Percentiles rank a stretch among this genome's conserved stretches.
These are phyloP conservation scores for Xylaria palmicola DNA, from an alignment of 495 filamentous ascomycete genomes.

Conservation along the genomic window DNA sequence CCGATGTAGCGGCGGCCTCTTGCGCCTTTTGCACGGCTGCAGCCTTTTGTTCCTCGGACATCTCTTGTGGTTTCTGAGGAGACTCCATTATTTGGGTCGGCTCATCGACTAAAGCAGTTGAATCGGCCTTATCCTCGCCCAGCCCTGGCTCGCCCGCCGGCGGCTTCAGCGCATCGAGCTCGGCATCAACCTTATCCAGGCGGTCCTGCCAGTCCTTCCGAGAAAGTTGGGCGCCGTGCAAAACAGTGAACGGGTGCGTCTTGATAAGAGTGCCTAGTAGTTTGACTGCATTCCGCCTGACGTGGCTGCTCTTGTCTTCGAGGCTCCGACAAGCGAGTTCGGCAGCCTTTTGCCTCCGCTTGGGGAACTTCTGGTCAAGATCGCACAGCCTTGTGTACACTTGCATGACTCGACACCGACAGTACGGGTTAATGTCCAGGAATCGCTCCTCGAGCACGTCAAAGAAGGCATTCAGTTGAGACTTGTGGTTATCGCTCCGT, in stretches of 20 bases:
- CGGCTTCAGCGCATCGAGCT: constrained; percentile 78
- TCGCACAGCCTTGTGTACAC: constrained; percentile 91
- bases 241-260: constrained; percentile 88
- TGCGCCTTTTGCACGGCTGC: constrained; percentile 65
- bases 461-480: constrained; percentile 93
- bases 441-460: constrained; percentile 95
- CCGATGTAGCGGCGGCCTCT: constrained; percentile 66
- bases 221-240: constrained; percentile 85
- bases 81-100: constrained; percentile 69
- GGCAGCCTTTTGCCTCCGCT: constrained; percentile 80
- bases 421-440: constrained; percentile 95
- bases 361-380: constrained; percentile 90
- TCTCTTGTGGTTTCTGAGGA: constrained; percentile 47
- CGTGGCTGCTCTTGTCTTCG: constrained; percentile 97
- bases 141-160: constrained; percentile 76
- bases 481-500: constrained; percentile 83
- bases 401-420: constrained; percentile 86
- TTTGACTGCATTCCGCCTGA: constrained; percentile 92
- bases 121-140: constrained; percentile 55
- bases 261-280: constrained; percentile 81
- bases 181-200: constrained; percentile 74
- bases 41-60: constrained; percentile 56
- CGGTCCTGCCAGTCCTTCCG: constrained; percentile 80
- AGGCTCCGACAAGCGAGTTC: constrained; percentile 84
- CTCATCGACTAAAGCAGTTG: constrained; percentile 77